phyloP scores from a whole-genome alignment of 129 eudicot genomes.

The Chrysanthemum makinoi region DNA sequence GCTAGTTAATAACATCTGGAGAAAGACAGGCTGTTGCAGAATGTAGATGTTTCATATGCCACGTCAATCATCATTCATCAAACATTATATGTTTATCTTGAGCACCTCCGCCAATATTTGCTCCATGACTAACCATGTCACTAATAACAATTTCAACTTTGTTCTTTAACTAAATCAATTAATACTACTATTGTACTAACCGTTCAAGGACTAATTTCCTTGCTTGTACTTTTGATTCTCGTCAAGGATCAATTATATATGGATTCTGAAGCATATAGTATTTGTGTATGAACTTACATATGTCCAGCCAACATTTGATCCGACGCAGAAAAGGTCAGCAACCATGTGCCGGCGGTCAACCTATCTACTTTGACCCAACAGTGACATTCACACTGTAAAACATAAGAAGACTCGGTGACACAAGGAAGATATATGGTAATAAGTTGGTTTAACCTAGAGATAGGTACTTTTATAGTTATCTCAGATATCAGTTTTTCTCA shows the following conservation, averaged over 20 bases:
- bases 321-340: constrained; percentile 83
- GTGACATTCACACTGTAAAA: constrained; percentile 45
- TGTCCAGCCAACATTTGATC: constrained; percentile 90
- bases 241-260: not conserved
- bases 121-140: constrained; percentile 63
- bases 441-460: too few relatives aligned
- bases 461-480: too few relatives aligned
- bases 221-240: constrained; percentile 91
- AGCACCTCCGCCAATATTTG: constrained; percentile 71
- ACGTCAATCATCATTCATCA: constrained; percentile 26
- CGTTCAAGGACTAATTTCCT: constrained; percentile 92
- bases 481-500: too few relatives aligned
- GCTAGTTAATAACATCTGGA: too few relatives aligned
- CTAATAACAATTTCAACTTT: not conserved
- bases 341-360: constrained; percentile 80
- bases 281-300: constrained; percentile 51
- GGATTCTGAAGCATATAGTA: not conserved
- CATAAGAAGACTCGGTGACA: constrained; percentile 5
- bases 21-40: too few relatives aligned
- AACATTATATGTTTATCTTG: constrained; percentile 45
- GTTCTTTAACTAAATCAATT: not conserved
- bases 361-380: constrained; percentile 73
- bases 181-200: constrained; percentile 31
- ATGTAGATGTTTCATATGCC: not conserved
- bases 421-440: too few relatives aligned